Percentiles rank a stretch among this genome's conserved stretches.
Evolutionary conservation across 139 green algal species (phyloP).

Genomic region (Pleodorina starrii): DNA sequence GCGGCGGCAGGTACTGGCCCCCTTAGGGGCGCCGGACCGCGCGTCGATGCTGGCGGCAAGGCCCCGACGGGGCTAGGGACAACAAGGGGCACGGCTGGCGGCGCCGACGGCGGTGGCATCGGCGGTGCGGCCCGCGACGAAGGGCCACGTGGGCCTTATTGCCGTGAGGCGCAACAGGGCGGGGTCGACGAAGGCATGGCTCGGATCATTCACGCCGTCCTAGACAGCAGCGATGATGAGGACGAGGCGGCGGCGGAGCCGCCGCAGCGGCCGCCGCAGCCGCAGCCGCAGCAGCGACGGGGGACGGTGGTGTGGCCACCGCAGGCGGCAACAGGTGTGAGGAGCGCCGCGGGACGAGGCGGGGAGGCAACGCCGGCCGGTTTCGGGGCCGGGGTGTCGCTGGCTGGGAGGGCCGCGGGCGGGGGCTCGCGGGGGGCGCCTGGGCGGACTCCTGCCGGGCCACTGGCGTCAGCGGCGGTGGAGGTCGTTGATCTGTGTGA

Average conservation of each 20-base stretch:
- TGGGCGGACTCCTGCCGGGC: too few relatives aligned
- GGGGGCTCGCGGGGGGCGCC: too few relatives aligned
- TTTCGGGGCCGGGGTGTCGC: neutral
- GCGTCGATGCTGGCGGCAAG: neutral
- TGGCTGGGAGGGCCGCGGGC: neutral
- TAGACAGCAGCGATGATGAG: neutral
- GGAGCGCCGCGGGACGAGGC: too few relatives aligned
- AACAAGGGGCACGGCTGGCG: neutral
- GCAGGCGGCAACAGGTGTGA: neutral
- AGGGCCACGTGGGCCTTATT: neutral
- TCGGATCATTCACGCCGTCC: neutral
- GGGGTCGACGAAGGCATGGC: neutral
- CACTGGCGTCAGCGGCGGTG: neutral
- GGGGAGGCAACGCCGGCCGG: neutral
- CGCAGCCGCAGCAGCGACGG: too few relatives aligned
- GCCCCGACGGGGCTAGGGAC: neutral
- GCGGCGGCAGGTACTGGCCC: too few relatives aligned
- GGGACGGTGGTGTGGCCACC: too few relatives aligned
- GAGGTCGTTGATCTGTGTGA: constrained; percentile 27
- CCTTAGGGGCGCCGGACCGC: neutral
- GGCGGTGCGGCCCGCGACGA: too few relatives aligned
- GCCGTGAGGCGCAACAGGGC: neutral
- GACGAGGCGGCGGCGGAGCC: neutral
- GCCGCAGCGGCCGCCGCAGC: too few relatives aligned
- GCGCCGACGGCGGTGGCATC: neutral